A percentile compares a stretch with the other conserved stretches of the same genome.
Evolutionary conservation across 495 filamentous ascomycete genomes (phyloP).

Genomic region (Beverwykella pulmonaria): DNA sequence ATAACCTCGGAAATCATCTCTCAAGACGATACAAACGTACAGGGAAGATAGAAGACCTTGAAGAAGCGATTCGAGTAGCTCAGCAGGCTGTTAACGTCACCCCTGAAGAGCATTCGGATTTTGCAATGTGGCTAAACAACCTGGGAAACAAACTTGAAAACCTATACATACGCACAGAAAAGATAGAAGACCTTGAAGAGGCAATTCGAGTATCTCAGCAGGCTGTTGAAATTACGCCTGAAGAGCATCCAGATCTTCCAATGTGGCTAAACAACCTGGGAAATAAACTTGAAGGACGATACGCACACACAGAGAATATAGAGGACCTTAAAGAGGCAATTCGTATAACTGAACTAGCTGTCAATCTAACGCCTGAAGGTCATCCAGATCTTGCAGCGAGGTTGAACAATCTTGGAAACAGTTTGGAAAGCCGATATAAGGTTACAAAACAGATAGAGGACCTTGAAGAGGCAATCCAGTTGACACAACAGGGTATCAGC

Average conservation of each 20-base stretch:
- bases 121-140: not conserved
- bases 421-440: not conserved
- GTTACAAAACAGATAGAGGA: not conserved
- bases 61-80: slow-evolving; percentile 25
- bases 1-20: slow-evolving; percentile 30
- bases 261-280: not conserved
- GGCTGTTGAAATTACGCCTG: slow-evolving; percentile 15
- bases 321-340: too few relatives aligned
- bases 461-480: too few relatives aligned
- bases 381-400: slow-evolving; percentile 1
- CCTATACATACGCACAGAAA: not conserved
- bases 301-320: not conserved
- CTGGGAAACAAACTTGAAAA: not conserved
- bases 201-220: not conserved
- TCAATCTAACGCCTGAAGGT: not conserved
- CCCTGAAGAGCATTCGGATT: slow-evolving; percentile 14
- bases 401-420: not conserved
- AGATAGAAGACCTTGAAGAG: slow-evolving; percentile 2
- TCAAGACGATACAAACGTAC: slow-evolving; percentile 19
- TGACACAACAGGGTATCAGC: too few relatives aligned
- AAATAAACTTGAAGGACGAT: not conserved
- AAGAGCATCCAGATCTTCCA: slow-evolving; percentile 2
- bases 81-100: slow-evolving; percentile 16
- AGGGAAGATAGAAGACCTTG: slow-evolving; percentile 20
- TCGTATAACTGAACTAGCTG: too few relatives aligned